Conservation (phyloP, 106 monocot genomes). For the Vanilla planifolia region DNA sequence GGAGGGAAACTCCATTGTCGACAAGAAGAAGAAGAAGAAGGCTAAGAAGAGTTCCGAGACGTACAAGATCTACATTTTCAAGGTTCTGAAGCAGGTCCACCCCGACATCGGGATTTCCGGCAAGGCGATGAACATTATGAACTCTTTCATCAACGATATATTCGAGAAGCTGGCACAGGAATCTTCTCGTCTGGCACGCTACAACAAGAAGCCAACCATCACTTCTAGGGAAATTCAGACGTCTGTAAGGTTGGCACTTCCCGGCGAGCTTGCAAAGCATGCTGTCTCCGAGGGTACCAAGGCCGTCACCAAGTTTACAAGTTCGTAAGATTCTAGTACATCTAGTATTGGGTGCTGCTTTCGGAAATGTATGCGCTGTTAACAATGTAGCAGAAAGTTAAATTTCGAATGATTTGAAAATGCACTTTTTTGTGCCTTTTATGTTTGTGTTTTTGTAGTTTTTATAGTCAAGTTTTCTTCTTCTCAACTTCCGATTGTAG, state of each 20-base stretch:
- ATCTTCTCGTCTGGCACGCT: conserved; percentile 34
- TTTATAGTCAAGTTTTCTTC: no score
- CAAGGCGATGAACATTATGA: conserved; percentile 68
- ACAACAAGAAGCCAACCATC: conserved; percentile 61
- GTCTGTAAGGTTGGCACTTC: conserved; percentile 47
- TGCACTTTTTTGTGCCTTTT: no score
- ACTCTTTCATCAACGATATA: conserved; percentile 64
- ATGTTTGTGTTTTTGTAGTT: no score
- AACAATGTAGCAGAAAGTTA: no score
- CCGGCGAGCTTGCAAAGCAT: conserved; percentile 57
- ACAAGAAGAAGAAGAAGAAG: conserved; percentile 17
- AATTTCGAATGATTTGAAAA: no score
- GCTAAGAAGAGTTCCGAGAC: conserved; percentile 33
- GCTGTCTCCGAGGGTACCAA: conserved; percentile 64
- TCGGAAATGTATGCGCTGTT: no score
- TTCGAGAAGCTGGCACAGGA: conserved; percentile 69
- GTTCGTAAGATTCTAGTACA: no score
- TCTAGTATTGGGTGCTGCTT: no score
- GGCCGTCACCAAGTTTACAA: no score
- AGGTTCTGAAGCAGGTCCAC: conserved; percentile 72
- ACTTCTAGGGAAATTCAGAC: conserved; percentile 62
- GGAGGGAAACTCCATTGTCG: neutral
- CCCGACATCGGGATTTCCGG: conserved; percentile 53
- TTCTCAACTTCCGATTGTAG: no score
- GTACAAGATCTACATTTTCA: conserved; percentile 70